phyloP scores from a whole-genome alignment of 2,329 filamentous ascomycete genomes.

The Cladosporium oxysporum region DNA sequence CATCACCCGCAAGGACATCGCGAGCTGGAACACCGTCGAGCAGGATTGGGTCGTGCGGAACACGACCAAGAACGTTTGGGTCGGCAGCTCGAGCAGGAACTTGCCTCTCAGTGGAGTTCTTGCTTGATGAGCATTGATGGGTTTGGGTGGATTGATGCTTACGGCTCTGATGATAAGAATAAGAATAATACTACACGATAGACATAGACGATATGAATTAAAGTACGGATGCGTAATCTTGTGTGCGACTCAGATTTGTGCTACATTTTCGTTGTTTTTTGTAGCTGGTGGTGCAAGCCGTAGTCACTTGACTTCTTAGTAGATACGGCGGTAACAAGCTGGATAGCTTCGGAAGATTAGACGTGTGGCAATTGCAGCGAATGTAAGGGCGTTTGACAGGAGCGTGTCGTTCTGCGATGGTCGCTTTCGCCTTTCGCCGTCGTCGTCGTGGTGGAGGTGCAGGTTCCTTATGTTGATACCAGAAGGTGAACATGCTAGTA shows the following conservation, averaged over 20 bases:
- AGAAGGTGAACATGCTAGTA: not conserved
- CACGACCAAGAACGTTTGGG: conserved; percentile 58
- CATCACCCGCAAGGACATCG: conserved; percentile 75
- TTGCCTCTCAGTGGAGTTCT: conserved; percentile 39
- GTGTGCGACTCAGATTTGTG: not conserved
- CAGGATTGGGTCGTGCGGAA: conserved; percentile 76
- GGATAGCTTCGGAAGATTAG: too few species aligned
- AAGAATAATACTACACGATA: not conserved
- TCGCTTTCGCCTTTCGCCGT: not conserved
- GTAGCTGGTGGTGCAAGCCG: too few species aligned
- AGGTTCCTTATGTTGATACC: not conserved
- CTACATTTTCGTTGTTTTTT: not conserved
- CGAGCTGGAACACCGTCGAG: conserved; percentile 74
- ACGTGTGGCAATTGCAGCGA: not conserved
- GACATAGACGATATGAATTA: not conserved
- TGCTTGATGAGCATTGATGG: not conserved
- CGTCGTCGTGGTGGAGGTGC: not conserved
- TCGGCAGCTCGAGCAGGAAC: conserved; percentile 60
- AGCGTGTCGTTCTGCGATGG: not conserved
- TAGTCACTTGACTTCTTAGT: not conserved
- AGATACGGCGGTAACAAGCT: not conserved
- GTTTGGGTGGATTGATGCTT: not conserved
- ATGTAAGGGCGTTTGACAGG: not conserved
- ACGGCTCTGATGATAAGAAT: not conserved
- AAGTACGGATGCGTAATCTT: not conserved